Base-by-base conservation (phyloP, 768 basidiomycete genomes). In the Pisolithus orientalis region DNA sequence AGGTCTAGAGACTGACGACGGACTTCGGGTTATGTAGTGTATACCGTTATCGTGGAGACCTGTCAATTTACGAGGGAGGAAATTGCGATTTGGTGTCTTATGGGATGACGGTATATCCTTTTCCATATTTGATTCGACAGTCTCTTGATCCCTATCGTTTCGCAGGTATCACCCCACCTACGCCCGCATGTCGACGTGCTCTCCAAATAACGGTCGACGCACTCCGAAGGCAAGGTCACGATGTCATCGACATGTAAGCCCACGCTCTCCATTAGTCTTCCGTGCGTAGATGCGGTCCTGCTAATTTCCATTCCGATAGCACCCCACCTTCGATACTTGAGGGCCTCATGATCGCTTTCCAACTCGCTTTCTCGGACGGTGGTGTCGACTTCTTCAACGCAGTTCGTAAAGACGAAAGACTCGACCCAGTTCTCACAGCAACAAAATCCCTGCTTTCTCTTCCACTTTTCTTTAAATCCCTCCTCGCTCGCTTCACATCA, bases 331-430 rank as follows among this genome's bases (percentile, higher is more conserved):
- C 73, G 47, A 70, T 82, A 25, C 56, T 66, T n/a, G 70, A 75
- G 43, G 76, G 80, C n/a, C 62, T 80, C 21, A 68, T 71, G 48
- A 71, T 79, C 29, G 80, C 77, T 9, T 75, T 82, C 56, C 76
- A 82, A 54, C 62, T 83, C 17, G 63, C 77, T 31, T 82, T 84
- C 62, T 71, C 77, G 4, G 82, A 84, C 46, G 80, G 78, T 44
- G 82, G 82, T 77, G 43, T 52, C 58, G 80, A 78, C 57, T 61
- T 75, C 44, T 74, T 71, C 49, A 52, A 58, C 39, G 55, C 59
- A 3, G 56, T 74, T 11, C 65, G 65, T 31, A 74, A 68, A 9
- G 64, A 65, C 11, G 71, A 72, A 47, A 64, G 57, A 29, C n/a
- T 72, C 44, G 70, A 71, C 32, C 59, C 65, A 1, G 57, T 72